Evolutionary conservation across 2,329 filamentous ascomycete genomes (phyloP), one percentile per base, ranked within the genome.

Genomic region (Colletotrichum camelliae): DNA sequence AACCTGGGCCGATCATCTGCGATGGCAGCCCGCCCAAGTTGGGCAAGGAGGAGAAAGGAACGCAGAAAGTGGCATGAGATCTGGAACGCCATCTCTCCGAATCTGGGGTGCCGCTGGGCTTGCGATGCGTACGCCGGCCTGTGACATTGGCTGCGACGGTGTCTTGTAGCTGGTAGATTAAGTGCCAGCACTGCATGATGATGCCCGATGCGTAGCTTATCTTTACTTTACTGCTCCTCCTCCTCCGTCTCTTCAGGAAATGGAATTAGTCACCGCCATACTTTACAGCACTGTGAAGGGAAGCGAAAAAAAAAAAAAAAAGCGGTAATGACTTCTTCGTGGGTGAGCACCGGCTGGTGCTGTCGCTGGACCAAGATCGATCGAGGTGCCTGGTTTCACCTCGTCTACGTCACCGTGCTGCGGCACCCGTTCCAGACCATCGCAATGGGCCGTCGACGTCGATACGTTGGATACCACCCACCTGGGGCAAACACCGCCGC

Each of bases 331-430:
- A 58, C 55, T 58, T 29, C 12, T 24, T 2, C 9, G 9, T 58
- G 12, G 4, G 24, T 24, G 3, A 12, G 33, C 13, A 24, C 18
- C 2, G 31, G 31, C 24, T 12, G 16, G 21, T 16, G 21, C 24
- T 18, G 39, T n/a, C 39, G n/a, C 27, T 21, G 64, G 39, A 52
- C 43, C 43, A 21, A 13, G n/a, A 29, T n/a, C 24, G 35, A 21
- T 12, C 16, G 15, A 55, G 21, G 27, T 18, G 16, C 27, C 52
- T 33, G 24, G 70, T 60, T 69, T 69, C 65, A 74, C 70, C 64
- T 73, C 65, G 74, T 65, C 58, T 64, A 76, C 74, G 74, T 76
- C 74, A 76, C 74, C 64, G 21, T 29, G 68, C 68, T 67, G 72
- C 72, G 61, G 61, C 67, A 39, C 55, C n/a, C 21, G n/a, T 52